These are phyloP conservation scores for Ciborinia camelliae DNA, from an alignment of 2,329 filamentous ascomycete genomes.

Conservation along the genomic window DNA sequence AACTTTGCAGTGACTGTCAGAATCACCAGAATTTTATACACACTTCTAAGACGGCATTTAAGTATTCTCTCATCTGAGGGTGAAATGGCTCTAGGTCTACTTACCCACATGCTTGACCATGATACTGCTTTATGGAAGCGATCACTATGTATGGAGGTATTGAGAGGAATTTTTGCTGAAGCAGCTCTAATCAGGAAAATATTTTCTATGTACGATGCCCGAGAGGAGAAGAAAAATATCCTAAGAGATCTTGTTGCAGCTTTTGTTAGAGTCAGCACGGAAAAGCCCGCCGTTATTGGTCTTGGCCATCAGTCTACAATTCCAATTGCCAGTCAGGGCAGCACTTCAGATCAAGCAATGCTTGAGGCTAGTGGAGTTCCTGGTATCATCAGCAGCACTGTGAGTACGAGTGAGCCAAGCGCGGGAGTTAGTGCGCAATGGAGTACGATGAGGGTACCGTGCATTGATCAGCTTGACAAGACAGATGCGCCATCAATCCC, in stretches of 20 bases:
- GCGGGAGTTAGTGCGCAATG: constrained; percentile 83
- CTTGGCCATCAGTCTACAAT: constrained; percentile 85
- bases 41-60: constrained; percentile 76
- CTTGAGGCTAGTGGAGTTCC: constrained; percentile 84
- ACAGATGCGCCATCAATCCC: constrained; percentile 76
- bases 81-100: constrained; percentile 73
- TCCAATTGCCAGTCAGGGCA: constrained; percentile 59
- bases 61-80: constrained; percentile 72
- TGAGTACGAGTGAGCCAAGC: constrained; percentile 62
- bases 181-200: constrained; percentile 74
- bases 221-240: constrained; percentile 68
- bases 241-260: constrained; percentile 79
- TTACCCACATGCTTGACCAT: constrained; percentile 85
- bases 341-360: constrained; percentile 75
- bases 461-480: constrained; percentile 93
- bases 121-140: constrained; percentile 84
- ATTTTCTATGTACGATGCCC: constrained; percentile 74
- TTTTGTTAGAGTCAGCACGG: constrained; percentile 88
- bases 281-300: constrained; percentile 85
- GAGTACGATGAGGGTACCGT: constrained; percentile 83
- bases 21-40: constrained; percentile 76
- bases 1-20: constrained; percentile 81
- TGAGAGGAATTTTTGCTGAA: constrained; percentile 81
- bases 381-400: constrained; percentile 76
- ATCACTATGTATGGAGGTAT: constrained; percentile 85